Base-by-base conservation (phyloP, 345 rosid genomes). In the Rhizophora apiculata region DNA sequence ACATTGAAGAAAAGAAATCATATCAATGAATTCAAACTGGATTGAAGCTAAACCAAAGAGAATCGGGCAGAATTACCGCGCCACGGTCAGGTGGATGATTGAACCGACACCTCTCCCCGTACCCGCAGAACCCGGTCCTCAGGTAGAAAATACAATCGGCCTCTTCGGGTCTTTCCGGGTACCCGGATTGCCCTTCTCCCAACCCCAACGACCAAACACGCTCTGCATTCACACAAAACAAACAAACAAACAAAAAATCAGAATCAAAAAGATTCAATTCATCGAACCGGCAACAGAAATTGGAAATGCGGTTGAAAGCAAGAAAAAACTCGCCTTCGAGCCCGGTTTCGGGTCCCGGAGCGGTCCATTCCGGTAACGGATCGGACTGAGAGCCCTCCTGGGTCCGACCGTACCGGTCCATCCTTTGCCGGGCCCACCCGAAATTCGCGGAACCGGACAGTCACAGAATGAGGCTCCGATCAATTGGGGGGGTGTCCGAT, bases 71-170 rank as follows among this genome's bases (percentile, higher is more conserved):
- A 62, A 54, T 82, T 89, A 95, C 99, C 89, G 74, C 75, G 62
- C 73, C 76, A 54, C 91, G 90, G 78, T 92, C 89, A 57, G 82
- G 92, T 43, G 99, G 98, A 74, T 95, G 99, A 76, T 95, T 95
- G 87, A 82, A 95, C 81, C 96, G 96, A 85, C 99, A 95, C 81
- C 94, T 82, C 0, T 86, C 62, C 30, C 98, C 94, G 71, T 85
- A 92, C 69, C 94, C 89, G 73, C 99, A 95, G 68, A 60, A 65
- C 74, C 99, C 98, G 46, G 97, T 92, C 65, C 83, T 76, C 85
- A 92, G 68, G 73, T 84, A 95, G 82, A 87, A 86, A 9, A 82
- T 82, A 84, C 99, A 95, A 82, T 89, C 91, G 39, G 89, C 80
- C 72, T 83, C 96, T 36, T 81, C 82, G 8, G 92, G 89, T 76